Percentiles rank a stretch among this genome's conserved stretches.
These are phyloP conservation scores for Cenococcum geophilum DNA, from an alignment of 495 filamentous ascomycete genomes.

Conservation along the genomic window DNA sequence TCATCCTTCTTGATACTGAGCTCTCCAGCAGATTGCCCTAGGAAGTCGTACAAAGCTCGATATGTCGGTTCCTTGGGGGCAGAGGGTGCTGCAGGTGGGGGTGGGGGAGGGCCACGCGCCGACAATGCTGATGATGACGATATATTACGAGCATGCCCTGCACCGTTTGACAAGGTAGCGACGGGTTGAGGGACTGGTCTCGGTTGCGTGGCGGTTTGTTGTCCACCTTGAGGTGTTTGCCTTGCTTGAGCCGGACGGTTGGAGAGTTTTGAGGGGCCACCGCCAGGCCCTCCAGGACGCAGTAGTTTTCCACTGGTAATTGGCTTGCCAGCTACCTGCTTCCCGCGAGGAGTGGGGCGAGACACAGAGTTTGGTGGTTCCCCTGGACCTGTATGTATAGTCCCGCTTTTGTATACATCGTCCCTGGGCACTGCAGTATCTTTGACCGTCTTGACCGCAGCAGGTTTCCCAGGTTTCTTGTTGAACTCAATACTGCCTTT, in stretches of 20 bases:
- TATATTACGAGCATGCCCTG: slow-evolving; percentile 47
- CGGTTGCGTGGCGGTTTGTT: slow-evolving; percentile 20
- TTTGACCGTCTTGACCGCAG: slow-evolving; percentile 79
- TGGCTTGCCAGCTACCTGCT: slow-evolving; percentile 75
- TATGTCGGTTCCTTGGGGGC: slow-evolving; percentile 68
- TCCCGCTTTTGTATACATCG: slow-evolving; percentile 89
- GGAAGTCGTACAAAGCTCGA: slow-evolving; percentile 84
- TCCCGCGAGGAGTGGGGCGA: slow-evolving; percentile 75
- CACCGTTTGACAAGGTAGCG: slow-evolving; percentile 42
- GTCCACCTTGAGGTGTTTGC: slow-evolving; percentile 21
- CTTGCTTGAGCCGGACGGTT: slow-evolving; percentile 45
- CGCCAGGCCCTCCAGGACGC: slow-evolving; percentile 79
- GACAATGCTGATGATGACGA: slow-evolving; percentile 37
- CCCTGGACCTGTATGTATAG: slow-evolving; percentile 78
- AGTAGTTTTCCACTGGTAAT: slow-evolving; percentile 88
- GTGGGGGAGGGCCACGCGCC: slow-evolving; percentile 59
- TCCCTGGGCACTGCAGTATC: slow-evolving; percentile 64
- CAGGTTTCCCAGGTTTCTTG: slow-evolving; percentile 94
- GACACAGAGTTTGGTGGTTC: slow-evolving; percentile 80
- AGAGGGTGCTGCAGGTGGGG: slow-evolving; percentile 59
- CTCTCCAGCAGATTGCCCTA: slow-evolving; percentile 70
- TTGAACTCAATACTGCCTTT: slow-evolving; percentile 75
- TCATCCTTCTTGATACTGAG: slow-evolving; percentile 70
- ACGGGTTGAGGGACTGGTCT: slow-evolving; percentile 44
- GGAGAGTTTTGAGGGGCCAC: slow-evolving; percentile 65